Evolutionary conservation across 2,329 filamentous ascomycete genomes (phyloP).

Genomic region (Graphilbum sp.): DNA sequence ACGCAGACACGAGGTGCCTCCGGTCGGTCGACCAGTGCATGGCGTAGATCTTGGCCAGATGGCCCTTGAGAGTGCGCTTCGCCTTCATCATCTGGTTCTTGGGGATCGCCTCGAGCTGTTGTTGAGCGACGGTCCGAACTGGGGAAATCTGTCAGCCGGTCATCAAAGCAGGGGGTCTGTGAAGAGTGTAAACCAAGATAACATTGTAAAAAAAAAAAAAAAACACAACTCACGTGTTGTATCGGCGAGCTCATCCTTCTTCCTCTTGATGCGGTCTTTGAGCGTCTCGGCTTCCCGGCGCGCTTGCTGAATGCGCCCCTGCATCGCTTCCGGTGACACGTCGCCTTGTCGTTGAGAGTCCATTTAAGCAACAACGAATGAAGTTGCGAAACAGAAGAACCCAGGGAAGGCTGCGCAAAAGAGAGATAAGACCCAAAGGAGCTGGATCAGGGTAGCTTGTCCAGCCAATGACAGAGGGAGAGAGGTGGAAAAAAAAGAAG

Average conservation of each 20-base stretch:
- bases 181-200: no score
- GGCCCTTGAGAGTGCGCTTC: constrained; percentile 90
- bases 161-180: no score
- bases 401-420: no score
- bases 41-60: constrained; percentile 97
- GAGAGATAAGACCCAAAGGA: neutral
- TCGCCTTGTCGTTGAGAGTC: constrained; percentile 42
- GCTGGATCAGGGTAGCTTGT: neutral
- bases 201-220: no score
- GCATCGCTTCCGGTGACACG: constrained; percentile 63
- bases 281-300: constrained; percentile 93
- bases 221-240: constrained; percentile 67
- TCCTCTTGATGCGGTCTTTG: constrained; percentile 98
- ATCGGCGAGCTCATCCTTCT: constrained; percentile 98
- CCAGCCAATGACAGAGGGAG: neutral
- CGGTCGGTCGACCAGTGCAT: constrained; percentile 99
- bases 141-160: no score
- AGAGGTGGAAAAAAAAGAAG: neutral
- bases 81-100: constrained; percentile 92
- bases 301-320: constrained; percentile 82
- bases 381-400: constrained; percentile 7
- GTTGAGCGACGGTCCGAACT: constrained; percentile 87
- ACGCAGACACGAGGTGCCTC: constrained; percentile 91
- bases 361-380: constrained; percentile 22
- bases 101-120: constrained; percentile 82